A percentile compares a stretch with the other conserved stretches of the same genome.
phyloP scores from a whole-genome alignment of 345 rosid genomes.

The Ailanthus altissimus region DNA sequence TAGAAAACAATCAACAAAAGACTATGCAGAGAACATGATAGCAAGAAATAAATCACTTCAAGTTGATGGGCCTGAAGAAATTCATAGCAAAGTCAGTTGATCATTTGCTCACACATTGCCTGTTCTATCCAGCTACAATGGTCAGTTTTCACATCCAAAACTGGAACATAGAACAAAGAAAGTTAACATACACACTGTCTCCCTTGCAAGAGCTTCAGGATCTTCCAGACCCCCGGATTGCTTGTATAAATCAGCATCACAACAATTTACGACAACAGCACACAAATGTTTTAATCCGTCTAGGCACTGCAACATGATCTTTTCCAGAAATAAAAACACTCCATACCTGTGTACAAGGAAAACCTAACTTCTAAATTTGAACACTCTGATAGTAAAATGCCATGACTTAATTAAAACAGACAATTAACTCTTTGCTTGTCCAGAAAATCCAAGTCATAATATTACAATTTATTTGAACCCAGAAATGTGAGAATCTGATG shows the following conservation, averaged over 20 bases:
- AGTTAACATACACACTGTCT: constrained; percentile 73
- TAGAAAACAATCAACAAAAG: neutral
- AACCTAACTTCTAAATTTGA: constrained; percentile 24
- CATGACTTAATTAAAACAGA: neutral
- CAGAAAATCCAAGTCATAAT: constrained; percentile 2
- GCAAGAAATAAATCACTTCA: neutral
- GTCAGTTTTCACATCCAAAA: constrained; percentile 16
- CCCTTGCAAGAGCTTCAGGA: constrained; percentile 79
- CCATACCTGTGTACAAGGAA: constrained; percentile 59
- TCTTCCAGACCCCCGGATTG: constrained; percentile 68
- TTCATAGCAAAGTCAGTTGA: neutral
- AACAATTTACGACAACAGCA: constrained; percentile 54
- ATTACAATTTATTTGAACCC: neutral
- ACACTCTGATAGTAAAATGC: constrained; percentile 21
- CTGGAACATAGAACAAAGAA: constrained; percentile 8
- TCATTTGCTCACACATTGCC: neutral
- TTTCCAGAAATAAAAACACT: constrained; percentile 50
- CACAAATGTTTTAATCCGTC: constrained; percentile 59
- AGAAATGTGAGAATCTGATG: neutral
- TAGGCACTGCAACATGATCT: constrained; percentile 83
- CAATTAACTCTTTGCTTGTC: neutral
- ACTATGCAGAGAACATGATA: neutral
- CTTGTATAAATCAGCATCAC: constrained; percentile 65
- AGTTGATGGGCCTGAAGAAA: neutral
- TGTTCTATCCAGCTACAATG: neutral